Evolutionary conservation across 257 asterid genomes (phyloP).

Genomic region (Solanum raphanifolium): DNA sequence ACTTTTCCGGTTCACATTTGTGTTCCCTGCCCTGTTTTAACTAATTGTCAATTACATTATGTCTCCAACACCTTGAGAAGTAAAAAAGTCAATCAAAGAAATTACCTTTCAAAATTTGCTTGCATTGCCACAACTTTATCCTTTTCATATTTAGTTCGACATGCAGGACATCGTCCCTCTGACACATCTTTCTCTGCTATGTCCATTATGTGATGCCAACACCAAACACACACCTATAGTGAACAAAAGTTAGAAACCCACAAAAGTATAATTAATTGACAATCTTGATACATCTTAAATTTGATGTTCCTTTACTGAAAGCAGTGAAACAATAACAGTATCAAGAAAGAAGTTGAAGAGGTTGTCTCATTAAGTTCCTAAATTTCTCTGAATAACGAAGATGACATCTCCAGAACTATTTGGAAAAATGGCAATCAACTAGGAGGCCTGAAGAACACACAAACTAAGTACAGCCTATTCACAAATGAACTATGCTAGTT

Average conservation of each 20-base stretch:
- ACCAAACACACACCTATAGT: slow-evolving; percentile 84
- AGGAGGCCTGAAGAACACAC: not conserved
- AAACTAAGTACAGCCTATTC: not conserved
- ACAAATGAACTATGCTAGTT: not conserved
- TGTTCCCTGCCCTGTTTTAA: slow-evolving; percentile 38
- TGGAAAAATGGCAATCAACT: not conserved
- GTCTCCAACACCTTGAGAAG: slow-evolving; percentile 1
- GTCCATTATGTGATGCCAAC: slow-evolving; percentile 96
- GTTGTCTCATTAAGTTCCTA: not conserved
- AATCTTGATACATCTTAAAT: not conserved
- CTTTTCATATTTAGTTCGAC: slow-evolving; percentile 72
- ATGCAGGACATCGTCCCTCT: slow-evolving; percentile 96
- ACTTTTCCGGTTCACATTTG: slow-evolving; percentile 44
- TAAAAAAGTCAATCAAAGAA: slow-evolving; percentile 1
- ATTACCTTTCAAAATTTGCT: slow-evolving; percentile 67
- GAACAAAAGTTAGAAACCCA: not conserved
- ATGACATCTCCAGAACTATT: not conserved
- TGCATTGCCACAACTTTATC: slow-evolving; percentile 80
- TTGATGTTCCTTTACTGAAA: not conserved
- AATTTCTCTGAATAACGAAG: not conserved
- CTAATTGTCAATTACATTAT: not conserved
- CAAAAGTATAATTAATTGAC: not conserved
- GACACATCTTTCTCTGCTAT: slow-evolving; percentile 83
- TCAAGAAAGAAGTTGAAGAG: not conserved
- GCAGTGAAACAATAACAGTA: not conserved